These are phyloP conservation scores for Xylariaceae sp. DNA, from an alignment of 2,329 filamentous ascomycete species.

Conservation along the genomic window DNA sequence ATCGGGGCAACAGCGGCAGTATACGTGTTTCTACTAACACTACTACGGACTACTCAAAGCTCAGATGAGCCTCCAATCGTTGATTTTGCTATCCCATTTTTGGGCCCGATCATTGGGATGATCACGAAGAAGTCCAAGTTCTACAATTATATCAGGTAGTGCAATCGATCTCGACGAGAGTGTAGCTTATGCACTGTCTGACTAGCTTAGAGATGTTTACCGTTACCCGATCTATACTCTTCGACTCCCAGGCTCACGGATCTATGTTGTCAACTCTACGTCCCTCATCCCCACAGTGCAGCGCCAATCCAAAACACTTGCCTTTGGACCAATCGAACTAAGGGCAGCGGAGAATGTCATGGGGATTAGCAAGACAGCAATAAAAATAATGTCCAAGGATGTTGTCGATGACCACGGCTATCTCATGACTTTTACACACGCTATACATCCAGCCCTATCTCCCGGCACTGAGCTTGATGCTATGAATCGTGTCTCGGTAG, in stretches of 20 bases:
- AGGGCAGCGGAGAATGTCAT: constrained; percentile 8
- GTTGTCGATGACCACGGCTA: constrained; percentile 10
- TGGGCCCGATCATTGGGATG: constrained; percentile 5
- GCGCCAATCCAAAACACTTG: constrained; percentile 12
- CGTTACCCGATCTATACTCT: constrained; percentile 15
- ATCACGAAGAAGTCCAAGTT: constrained; percentile 2
- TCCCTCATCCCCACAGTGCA: constrained; percentile 11
- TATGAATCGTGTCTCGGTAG: constrained; percentile 15
- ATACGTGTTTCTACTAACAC: constrained; percentile 9
- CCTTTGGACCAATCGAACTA: constrained; percentile 14
- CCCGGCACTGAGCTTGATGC: constrained; percentile 17
- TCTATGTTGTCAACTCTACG: constrained; percentile 17
- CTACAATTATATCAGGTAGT: constrained; percentile 2
- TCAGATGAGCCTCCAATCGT: constrained; percentile 11
- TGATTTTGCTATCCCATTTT: constrained; percentile 10
- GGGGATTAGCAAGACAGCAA: constrained; percentile 1
- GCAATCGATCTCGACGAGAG: neutral
- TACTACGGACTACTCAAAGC: constrained; percentile 12
- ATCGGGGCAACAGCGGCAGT: neutral
- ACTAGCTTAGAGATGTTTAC: constrained; percentile 13
- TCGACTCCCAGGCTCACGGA: constrained; percentile 9
- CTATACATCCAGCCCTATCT: constrained; percentile 11
- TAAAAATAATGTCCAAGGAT: constrained; percentile 10
- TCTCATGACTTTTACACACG: constrained; percentile 15
- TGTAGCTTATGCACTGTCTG: no score